Evolutionary conservation across 2,329 filamentous ascomycete genomes (phyloP).

Genomic region (Nemania serpens): DNA sequence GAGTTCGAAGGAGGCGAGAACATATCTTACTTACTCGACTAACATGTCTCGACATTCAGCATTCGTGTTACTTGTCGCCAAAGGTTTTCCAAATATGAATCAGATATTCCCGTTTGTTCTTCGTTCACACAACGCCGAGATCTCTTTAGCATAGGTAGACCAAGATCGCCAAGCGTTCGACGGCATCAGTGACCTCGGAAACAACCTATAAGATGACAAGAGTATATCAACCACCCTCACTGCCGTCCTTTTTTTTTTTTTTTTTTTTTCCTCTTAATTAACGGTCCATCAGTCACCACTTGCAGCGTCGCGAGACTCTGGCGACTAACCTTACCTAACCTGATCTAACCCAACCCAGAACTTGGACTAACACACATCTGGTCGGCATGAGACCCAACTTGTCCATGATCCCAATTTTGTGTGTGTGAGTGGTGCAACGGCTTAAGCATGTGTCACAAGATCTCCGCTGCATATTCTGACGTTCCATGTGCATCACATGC

Average conservation of each 20-base stretch:
- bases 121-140: not conserved
- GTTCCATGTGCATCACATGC: slow-evolving; percentile 26
- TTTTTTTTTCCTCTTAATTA: no score
- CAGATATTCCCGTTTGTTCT: not conserved
- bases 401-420: not conserved
- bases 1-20: no score
- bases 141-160: not conserved
- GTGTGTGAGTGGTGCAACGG: not conserved
- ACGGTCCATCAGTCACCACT: no score
- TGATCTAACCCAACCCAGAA: no score
- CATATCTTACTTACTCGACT: no score
- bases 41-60: not conserved
- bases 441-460: slow-evolving; percentile 17
- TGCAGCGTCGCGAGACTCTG: no score
- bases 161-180: no score
- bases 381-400: not conserved
- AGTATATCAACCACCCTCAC: no score
- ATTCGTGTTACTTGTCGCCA: not conserved
- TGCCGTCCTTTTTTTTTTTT: no score
- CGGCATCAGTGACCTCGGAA: no score
- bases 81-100: not conserved
- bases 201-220: no score
- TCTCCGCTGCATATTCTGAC: slow-evolving; percentile 18
- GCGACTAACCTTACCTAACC: no score
- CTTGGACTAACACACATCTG: not conserved